Evolutionary conservation across 208 protist genomes (phyloP).

Genomic region (Acanthamoeba royreba): DNA sequence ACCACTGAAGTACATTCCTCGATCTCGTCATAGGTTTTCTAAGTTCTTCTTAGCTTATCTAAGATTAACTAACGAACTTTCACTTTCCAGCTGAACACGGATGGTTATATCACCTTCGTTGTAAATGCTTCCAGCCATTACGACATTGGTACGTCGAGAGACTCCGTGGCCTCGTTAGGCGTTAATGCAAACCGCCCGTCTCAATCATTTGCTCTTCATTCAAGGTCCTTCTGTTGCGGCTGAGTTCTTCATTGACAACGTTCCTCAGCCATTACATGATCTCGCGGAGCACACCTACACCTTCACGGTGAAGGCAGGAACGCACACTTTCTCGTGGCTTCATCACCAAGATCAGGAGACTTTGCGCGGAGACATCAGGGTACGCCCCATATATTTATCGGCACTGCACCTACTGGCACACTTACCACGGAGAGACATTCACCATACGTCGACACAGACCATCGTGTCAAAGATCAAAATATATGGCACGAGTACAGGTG

Average conservation of each 20-base stretch:
- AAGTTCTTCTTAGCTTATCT: neutral
- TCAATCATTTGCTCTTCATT: neutral
- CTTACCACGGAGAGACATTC: neutral
- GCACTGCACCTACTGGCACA: neutral
- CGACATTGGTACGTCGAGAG: neutral
- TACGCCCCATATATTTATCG: neutral
- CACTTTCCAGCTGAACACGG: neutral
- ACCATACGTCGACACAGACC: neutral
- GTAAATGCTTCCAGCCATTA: constrained; percentile 1
- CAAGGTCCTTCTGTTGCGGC: neutral
- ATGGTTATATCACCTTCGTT: neutral
- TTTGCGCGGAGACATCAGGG: constrained; percentile 13
- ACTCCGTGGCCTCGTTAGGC: neutral
- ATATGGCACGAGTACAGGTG: neutral
- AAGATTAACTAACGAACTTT: neutral
- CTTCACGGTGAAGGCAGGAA: neutral
- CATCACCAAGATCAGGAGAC: constrained; percentile 35
- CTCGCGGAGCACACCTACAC: neutral
- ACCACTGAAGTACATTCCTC: neutral
- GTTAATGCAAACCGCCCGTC: neutral
- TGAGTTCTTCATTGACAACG: constrained; percentile 50
- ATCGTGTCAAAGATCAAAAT: constrained; percentile 13
- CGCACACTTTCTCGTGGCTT: constrained; percentile 38
- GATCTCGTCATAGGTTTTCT: neutral
- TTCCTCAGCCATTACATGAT: constrained; percentile 22